Conservation (phyloP, 768 basidiomycete genomes). For the Calvatia gigantea region DNA sequence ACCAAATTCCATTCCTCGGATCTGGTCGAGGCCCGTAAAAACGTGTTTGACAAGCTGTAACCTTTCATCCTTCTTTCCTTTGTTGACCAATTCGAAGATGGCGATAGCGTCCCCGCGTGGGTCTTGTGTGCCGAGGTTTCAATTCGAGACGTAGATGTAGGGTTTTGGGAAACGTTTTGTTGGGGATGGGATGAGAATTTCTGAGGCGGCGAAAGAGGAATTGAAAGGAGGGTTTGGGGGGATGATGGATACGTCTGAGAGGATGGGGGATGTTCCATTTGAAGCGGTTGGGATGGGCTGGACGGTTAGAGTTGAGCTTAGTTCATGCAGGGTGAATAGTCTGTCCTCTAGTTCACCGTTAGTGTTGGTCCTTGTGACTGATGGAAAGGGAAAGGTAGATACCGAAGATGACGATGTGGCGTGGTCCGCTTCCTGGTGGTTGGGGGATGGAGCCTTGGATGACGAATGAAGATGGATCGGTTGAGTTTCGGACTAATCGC, state of each 20-base stretch:
- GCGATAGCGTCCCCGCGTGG: conserved; percentile 50
- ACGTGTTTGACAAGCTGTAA: conserved; percentile 27
- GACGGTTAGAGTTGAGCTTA: conserved; percentile 53
- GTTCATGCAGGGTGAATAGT: conserved; percentile 53
- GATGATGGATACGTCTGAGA: conserved; percentile 47
- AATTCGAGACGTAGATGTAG: conserved; percentile 67
- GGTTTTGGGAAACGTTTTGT: conserved; percentile 42
- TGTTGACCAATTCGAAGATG: conserved; percentile 40
- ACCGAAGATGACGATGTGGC: conserved; percentile 33
- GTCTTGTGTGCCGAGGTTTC: conserved; percentile 50
- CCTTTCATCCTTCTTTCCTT: conserved; percentile 9
- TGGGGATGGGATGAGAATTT: conserved; percentile 57
- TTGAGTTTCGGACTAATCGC: conserved; percentile 46
- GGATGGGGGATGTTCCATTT: conserved; percentile 45
- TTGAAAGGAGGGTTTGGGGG: conserved; percentile 31
- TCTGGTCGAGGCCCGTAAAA: conserved; percentile 36
- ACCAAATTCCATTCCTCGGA: conserved; percentile 65
- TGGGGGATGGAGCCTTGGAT: conserved; percentile 62
- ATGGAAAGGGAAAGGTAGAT: conserved; percentile 27
- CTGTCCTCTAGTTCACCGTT: conserved; percentile 33
- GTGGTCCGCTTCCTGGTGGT: conserved; percentile 62
- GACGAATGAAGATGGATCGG: conserved; percentile 45
- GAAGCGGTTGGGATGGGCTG: conserved; percentile 52
- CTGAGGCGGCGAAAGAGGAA: conserved; percentile 48
- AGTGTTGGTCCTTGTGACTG: conserved; percentile 25